Conservation (phyloP, 371 early-diverging fungal species). For the Zopfochytrium polystomum region DNA sequence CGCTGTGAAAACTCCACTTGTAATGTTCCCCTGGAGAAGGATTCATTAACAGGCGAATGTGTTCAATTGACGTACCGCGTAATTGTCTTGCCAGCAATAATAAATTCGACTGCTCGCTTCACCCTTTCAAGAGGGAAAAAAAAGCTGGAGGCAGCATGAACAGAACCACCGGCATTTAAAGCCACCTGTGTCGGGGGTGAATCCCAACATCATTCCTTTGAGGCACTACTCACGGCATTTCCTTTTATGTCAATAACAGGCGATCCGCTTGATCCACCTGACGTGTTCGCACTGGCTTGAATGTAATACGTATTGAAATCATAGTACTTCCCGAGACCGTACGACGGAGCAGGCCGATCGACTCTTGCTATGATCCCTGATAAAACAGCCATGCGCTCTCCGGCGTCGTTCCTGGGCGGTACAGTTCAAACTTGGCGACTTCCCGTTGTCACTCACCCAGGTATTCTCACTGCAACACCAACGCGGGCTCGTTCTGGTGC, state of each 20-base stretch:
- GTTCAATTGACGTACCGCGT: slow-evolving; percentile 63
- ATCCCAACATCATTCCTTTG: too few species aligned
- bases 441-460: background rate
- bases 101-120: slow-evolving; percentile 68
- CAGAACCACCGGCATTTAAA: slow-evolving; percentile 70
- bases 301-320: slow-evolving; percentile 46
- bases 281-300: slow-evolving; percentile 49
- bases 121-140: slow-evolving; percentile 79
- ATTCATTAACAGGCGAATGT: slow-evolving; percentile 38
- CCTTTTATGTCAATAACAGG: slow-evolving; percentile 91
- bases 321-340: slow-evolving; percentile 40
- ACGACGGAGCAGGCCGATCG: slow-evolving; percentile 41
- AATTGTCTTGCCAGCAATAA: slow-evolving; percentile 65
- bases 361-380: slow-evolving; percentile 41
- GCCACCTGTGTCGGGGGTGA: too few species aligned
- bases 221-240: too few species aligned
- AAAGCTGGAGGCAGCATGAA: slow-evolving; percentile 77
- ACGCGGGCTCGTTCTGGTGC: slow-evolving; percentile 38
- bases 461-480: slow-evolving; percentile 43
- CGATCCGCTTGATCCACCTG: slow-evolving; percentile 62
- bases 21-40: slow-evolving; percentile 35
- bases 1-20: slow-evolving; percentile 59
- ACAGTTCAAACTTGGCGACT: background rate
- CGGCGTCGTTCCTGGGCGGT: slow-evolving; percentile 39
- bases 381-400: slow-evolving; percentile 40